Base-by-base conservation (phyloP, 2,329 filamentous ascomycete species). In the Diplodia intermedia region DNA sequence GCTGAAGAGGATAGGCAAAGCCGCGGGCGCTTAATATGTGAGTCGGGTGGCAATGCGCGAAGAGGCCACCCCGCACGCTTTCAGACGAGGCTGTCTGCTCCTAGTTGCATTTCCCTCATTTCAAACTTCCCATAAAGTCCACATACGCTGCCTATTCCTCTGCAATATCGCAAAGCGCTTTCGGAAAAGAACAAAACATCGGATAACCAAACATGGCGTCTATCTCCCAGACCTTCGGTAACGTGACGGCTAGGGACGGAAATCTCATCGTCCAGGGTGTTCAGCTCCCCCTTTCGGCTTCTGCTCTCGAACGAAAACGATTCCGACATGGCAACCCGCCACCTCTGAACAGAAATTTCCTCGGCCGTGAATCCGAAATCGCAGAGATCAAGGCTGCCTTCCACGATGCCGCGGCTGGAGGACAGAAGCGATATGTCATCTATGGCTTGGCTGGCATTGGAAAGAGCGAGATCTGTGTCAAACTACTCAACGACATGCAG, bases 391-490 rank as follows among this genome's bases (percentile, higher is more conserved):
- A 54, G 14, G 4, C 52, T n/a, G 29, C 52, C 4, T 54, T 54
- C 29, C 3, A 7, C 1, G 26, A 33, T 1, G 26, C 55, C 20
- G 29, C 31, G 67, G n/a, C 56, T 69, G 49, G 65, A 69, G 56
- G 61, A 23, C 73, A 73, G 62, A 73, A 69, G 53, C 69, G 68
- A 33, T 71, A 76, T n/a, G 73, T 76, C 36, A 73, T 79, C 43
- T 71, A 70, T 20, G 76, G 75, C 23, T 69, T 76, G 12, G 76
- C 74, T 20, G 76, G 71, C 3, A 69, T 71, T 31, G 76, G 76
- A 3, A 78, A 78, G 68, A 79, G 76, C 60, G 76, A 79, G 61
- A 55, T 77, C n/a, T 75, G 73, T 68, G 61, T 78, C 3, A 72
- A 74, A 53, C 56, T 77, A 20, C 72, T 73, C 7, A 49, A 74